These are phyloP conservation scores for Logfia minima DNA, from an alignment of 129 eudicot genomes.

Conservation along the genomic window DNA sequence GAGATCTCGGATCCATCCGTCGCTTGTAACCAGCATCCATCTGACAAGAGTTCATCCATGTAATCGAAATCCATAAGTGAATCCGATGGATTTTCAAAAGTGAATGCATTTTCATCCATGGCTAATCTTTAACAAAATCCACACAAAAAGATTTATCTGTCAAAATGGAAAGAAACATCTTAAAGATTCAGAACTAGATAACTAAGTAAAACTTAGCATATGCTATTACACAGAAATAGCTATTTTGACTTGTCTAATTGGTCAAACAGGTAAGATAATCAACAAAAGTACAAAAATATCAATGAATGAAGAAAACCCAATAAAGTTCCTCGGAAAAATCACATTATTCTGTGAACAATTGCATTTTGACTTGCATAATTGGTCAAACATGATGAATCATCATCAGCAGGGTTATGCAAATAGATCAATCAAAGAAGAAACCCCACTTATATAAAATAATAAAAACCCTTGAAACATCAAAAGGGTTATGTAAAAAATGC, in stretches of 20 bases:
- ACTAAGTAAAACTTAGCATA: not conserved
- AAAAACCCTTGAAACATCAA: not conserved
- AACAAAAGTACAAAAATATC: not conserved
- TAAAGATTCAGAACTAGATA: slow-evolving; percentile 5
- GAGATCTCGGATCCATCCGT: slow-evolving; percentile 60
- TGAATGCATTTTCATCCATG: slow-evolving; percentile 65
- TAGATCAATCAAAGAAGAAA: not conserved
- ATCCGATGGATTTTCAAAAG: slow-evolving; percentile 49
- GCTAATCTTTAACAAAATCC: slow-evolving; percentile 20
- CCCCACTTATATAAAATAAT: not conserved
- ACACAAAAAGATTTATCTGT: slow-evolving; percentile 40
- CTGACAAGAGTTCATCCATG: slow-evolving; percentile 76
- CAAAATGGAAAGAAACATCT: slow-evolving; percentile 19
- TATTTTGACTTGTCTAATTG: slow-evolving; percentile 14
- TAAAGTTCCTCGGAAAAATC: not conserved
- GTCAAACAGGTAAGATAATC: not conserved
- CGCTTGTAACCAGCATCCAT: slow-evolving; percentile 89
- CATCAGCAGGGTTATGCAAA: not conserved
- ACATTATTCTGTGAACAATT: slow-evolving; percentile 5
- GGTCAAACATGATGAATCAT: not conserved
- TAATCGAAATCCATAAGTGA: slow-evolving; percentile 75
- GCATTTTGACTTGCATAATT: not conserved
- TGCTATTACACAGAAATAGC: not conserved
- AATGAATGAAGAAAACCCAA: slow-evolving; percentile 12
- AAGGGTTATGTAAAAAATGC: not conserved